These are phyloP conservation scores for Agrostemma githago DNA, from an alignment of 148 eudicot genomes.

Conservation along the genomic window DNA sequence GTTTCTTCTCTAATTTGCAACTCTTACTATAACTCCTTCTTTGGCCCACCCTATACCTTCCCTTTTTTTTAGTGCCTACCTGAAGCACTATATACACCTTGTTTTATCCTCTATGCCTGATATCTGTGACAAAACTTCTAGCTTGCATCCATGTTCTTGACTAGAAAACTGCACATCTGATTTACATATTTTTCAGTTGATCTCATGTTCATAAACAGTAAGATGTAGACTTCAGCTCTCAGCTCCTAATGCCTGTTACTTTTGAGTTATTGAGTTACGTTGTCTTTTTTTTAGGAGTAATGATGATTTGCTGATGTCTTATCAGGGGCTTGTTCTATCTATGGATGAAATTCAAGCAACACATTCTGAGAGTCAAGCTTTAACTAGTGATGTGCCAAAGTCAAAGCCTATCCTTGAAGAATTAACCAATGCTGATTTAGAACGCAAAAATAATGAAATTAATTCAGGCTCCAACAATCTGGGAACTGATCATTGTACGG, in stretches of 20 bases:
- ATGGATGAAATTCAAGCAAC: slow-evolving; percentile 22
- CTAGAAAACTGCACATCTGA: neutral
- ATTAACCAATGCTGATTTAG: slow-evolving; percentile 21
- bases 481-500: slow-evolving; percentile 24
- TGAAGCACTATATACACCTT: neutral
- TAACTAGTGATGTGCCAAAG: slow-evolving; percentile 21
- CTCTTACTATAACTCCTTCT: neutral
- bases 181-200: neutral
- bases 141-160: neutral
- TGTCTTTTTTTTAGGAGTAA: slow-evolving; percentile 11
- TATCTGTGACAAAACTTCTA: neutral
- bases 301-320: slow-evolving; percentile 8
- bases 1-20: neutral
- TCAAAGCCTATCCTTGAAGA: slow-evolving; percentile 31
- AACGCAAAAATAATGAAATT: slow-evolving; percentile 24
- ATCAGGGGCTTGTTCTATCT: slow-evolving; percentile 26
- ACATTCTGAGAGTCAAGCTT: slow-evolving; percentile 21
- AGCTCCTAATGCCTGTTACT: neutral
- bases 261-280: neutral
- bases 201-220: neutral
- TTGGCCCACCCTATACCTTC: neutral
- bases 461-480: slow-evolving; percentile 14
- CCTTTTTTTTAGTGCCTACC: neutral
- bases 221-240: slow-evolving; percentile 2
- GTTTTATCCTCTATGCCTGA: neutral